phyloP scores from a whole-genome alignment of 805 yeast genomes.

The Saturnispora sanitii region DNA sequence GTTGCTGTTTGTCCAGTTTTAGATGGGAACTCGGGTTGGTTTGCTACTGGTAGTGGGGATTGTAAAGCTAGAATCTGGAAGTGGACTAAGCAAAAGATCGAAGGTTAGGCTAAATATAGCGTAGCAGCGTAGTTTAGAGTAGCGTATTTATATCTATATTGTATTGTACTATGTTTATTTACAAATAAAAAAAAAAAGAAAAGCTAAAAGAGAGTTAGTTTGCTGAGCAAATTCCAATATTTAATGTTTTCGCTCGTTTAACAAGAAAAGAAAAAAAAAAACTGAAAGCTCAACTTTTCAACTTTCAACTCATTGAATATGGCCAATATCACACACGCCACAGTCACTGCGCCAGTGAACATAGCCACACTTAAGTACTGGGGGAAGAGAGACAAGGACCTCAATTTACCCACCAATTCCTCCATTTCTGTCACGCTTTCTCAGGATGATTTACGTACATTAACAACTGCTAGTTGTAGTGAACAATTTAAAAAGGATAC shows the following conservation, averaged over 20 bases:
- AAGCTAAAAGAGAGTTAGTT: no score
- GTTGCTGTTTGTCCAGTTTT: conserved; percentile 85
- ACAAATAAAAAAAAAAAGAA: no score
- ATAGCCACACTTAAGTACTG: conserved; percentile 98
- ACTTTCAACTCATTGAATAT: no score
- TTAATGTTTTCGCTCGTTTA: no score
- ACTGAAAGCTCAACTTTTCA: no score
- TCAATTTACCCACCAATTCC: conserved; percentile 92
- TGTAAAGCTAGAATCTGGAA: conserved; percentile 96
- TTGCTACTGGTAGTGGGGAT: conserved; percentile 97
- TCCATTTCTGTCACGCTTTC: conserved; percentile 91
- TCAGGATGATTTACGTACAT: conserved; percentile 82
- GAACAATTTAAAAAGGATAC: conserved; percentile 48
- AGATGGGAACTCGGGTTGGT: conserved; percentile 64
- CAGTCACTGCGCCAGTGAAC: conserved; percentile 94
- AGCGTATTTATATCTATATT: no score
- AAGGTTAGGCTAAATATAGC: no score
- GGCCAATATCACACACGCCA: conserved; percentile 34
- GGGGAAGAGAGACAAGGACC: conserved; percentile 89
- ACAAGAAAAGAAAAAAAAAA: no score
- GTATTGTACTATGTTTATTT: no score
- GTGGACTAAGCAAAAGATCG: no score
- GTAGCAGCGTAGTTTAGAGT: no score
- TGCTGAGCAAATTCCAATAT: no score
- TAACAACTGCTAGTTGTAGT: conserved; percentile 78